Base-by-base conservation (phyloP, 257 asterid genomes). In the Schizonepeta tenuifolia region DNA sequence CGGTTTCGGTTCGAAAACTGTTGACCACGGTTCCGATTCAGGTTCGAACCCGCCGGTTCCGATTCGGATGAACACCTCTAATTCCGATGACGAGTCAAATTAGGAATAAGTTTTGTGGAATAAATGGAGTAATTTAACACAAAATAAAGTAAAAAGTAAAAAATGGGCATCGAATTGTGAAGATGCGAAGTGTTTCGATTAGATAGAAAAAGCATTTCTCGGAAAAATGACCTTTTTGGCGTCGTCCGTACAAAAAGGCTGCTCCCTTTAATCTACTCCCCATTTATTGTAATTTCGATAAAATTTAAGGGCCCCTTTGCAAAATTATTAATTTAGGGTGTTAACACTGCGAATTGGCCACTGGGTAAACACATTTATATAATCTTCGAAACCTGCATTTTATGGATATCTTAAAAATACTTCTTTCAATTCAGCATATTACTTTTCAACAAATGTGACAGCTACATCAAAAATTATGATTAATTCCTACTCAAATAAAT, bases 221-320 rank as follows among this genome's bases (percentile, higher is more conserved):
- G 54, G 20, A 17, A 2, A 3, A 3, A 15, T 15, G n/a, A 7
- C 18, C 6, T 15, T 17, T 18, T 15, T 47, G 7, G 7, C 54
- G 11, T 15, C 73, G 50, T 73, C 53, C 75, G 81, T 58, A 77
- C 78, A 18, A 59, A 72, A 77, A 58, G 71, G 55, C 47, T 66
- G 82, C 22, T 3, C 21, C 44, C 47, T n/a, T 75, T 50, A 31
- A 31, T 31, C 36, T 31, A 14, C 1, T 40, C 40, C 41, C 35
- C 71, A 55, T 59, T 17, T 33, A 51, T 47, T 58, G 20, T 69
- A 24, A 22, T 57, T 12, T 6, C 31, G 1, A 5, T 6, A 26
- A 24, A 26, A 56, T n/a, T 12, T 6, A 57, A 28, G 62, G 43
- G 22, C 22, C 64, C 64, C 43, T 58, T 58, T 26, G 64, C 41